phyloP scores from a whole-genome alignment of 768 basidiomycete genomes.

The Ramaria sp. region DNA sequence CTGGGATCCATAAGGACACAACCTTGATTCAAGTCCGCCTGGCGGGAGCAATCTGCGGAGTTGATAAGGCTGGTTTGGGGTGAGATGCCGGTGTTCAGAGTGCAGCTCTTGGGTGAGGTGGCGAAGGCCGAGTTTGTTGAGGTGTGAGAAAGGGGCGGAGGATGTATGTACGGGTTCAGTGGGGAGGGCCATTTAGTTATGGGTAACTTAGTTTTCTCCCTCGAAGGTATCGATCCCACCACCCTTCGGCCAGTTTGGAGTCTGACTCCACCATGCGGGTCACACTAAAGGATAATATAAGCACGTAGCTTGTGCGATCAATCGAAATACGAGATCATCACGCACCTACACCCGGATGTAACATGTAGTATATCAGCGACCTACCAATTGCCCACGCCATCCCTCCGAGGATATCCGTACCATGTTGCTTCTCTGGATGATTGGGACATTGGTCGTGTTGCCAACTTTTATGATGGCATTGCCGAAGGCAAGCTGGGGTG shows the following conservation, averaged over 20 bases:
- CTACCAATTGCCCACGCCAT: no score
- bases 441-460: conserved; percentile 13
- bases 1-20: conserved; percentile 54
- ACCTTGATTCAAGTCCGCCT: conserved; percentile 48
- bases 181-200: conserved; percentile 68
- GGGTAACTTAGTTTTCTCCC: conserved; percentile 55
- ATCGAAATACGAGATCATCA: no score
- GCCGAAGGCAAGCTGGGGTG: conserved; percentile 11
- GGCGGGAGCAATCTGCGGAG: conserved; percentile 49
- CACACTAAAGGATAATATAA: conserved; percentile 33
- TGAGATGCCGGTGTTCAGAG: conserved; percentile 46
- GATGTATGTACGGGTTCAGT: conserved; percentile 33
- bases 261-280: conserved; percentile 34
- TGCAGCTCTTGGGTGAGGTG: not conserved
- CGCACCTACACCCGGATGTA: conserved; percentile 15
- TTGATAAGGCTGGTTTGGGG: conserved; percentile 28
- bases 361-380: conserved; percentile 57
- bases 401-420: no score
- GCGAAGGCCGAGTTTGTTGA: not conserved
- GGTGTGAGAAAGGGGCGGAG: not conserved
- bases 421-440: conserved; percentile 52
- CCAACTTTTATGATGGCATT: conserved; percentile 17
- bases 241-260: conserved; percentile 43
- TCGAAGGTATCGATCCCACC: conserved; percentile 68
- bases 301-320: not conserved